Evolutionary conservation across 2,329 filamentous ascomycete genomes (phyloP).

Genomic region (Cladophialophora exuberans): DNA sequence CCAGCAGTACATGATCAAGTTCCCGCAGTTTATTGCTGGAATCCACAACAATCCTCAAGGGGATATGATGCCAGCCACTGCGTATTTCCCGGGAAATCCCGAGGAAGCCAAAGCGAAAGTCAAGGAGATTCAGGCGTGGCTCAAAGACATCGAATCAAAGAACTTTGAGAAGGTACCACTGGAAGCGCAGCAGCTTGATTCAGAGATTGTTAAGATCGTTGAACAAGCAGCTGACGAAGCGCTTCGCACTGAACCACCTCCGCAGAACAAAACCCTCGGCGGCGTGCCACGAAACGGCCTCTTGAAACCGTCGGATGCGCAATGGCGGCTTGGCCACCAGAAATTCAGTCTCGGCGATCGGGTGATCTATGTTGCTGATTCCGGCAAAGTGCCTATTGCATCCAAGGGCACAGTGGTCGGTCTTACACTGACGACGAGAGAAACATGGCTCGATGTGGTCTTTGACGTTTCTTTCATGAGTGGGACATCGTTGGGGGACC

Average conservation of each 20-base stretch:
- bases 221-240: conserved; percentile 73
- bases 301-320: conserved; percentile 92
- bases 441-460: conserved; percentile 83
- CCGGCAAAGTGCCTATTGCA: conserved; percentile 92
- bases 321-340: conserved; percentile 86
- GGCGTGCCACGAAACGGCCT: conserved; percentile 84
- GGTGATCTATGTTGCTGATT: conserved; percentile 88
- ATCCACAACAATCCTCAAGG: conserved; percentile 84
- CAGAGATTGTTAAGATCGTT: conserved; percentile 79
- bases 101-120: conserved; percentile 72
- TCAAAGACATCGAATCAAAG: conserved; percentile 89
- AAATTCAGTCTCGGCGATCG: conserved; percentile 83
- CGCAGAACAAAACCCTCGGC: conserved; percentile 70
- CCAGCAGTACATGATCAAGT: conserved; percentile 85
- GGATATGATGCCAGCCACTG: conserved; percentile 79
- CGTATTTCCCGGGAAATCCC: conserved; percentile 74
- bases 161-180: conserved; percentile 94
- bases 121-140: conserved; percentile 91
- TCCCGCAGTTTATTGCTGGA: conserved; percentile 92
- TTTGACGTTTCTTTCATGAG: conserved; percentile 98
- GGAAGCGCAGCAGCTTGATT: conserved; percentile 95
- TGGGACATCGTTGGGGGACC: conserved; percentile 85
- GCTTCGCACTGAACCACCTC: conserved; percentile 55
- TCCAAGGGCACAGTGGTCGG: conserved; percentile 92
- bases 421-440: conserved; percentile 83